Evolutionary conservation across 164 flowering plant species (phyloP), one percentile per base, ranked within the genome.

Genomic region (Saururus chinensis): DNA sequence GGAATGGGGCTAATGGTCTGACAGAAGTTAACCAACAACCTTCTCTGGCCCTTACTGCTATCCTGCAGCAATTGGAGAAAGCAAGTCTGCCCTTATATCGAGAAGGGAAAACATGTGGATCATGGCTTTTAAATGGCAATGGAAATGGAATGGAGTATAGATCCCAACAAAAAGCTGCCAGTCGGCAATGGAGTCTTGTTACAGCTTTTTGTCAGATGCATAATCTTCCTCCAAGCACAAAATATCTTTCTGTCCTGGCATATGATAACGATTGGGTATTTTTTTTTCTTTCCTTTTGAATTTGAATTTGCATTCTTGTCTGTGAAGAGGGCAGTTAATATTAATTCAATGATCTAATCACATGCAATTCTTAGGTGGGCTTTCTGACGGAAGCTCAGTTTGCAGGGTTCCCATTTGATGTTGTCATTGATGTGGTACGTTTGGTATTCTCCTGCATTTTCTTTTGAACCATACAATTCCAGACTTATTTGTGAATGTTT

Each of bases 181-280:
- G 99, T 75, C 86, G 80, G 76, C 79, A 72, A 52, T 93, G 99
- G 99, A 84, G 71, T 74, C 77, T 93, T 73, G 95, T 93, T 60
- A 82, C 88, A 65, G 63, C 69, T 64, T 93, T 88, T 70, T 93
- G 99, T 70, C 85, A 77, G 81, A 79, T 85, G 82, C 99, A 93
- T 78, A 80, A 79, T 60, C 79, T 93, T 65, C 89, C 97, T 19
- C 69, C 82, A 53, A 93, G 99, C 79, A 84, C 90, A 58, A 90
- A 83, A 70, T 90, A 93, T 70, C 95, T 93, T 71, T 76, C 91
- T 62, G 64, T 81, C 16, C 79, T 93, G 63, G 99, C 99, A 52
- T 82, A 80, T 67, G 99, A 93, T 69, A 90, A 93, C 73, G 99
- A 93, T 61, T 93, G 99, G 99, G 99, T 93, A 85, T 58, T 58